Percentiles rank a stretch among this genome's conserved stretches.
Evolutionary conservation across 768 basidiomycete genomes (phyloP).

Genomic region (Cubamyces lactineus): DNA sequence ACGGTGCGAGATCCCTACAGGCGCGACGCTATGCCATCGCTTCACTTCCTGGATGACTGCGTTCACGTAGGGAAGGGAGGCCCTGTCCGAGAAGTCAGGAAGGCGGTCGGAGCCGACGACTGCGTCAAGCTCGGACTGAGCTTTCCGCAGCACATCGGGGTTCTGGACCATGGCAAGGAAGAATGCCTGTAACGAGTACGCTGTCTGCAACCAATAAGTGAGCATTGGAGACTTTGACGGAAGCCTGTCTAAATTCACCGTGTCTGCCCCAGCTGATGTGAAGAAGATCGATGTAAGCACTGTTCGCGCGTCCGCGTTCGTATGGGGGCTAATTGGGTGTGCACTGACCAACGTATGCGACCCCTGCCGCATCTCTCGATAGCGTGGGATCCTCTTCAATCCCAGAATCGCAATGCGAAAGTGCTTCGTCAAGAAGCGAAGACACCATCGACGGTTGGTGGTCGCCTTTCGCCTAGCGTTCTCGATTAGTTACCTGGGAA

Average conservation of each 20-base stretch:
- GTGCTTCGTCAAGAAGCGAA: neutral
- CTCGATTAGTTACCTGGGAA: no score
- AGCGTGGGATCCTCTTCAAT: constrained; percentile 9
- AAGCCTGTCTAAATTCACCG: constrained; percentile 1
- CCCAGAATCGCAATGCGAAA: neutral
- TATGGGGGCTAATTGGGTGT: neutral
- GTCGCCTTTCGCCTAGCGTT: neutral
- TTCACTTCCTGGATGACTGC: constrained; percentile 29
- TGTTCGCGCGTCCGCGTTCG: neutral
- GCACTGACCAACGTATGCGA: constrained; percentile 16
- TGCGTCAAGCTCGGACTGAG: constrained; percentile 34
- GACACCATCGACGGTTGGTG: neutral
- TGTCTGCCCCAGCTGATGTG: constrained; percentile 21
- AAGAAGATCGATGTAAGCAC: neutral
- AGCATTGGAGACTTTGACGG: neutral
- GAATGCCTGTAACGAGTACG: constrained; percentile 28
- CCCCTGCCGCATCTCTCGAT: constrained; percentile 5
- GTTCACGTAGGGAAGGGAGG: constrained; percentile 26
- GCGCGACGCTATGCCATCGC: constrained; percentile 31
- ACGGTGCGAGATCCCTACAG: constrained; percentile 21
- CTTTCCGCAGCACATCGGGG: constrained; percentile 29
- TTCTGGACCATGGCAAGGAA: constrained; percentile 34
- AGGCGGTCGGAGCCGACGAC: constrained; percentile 31
- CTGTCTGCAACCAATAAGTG: constrained; percentile 14
- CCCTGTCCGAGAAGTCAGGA: constrained; percentile 26